Base-by-base conservation (phyloP, 345 rosid species). In the Leavenworthia alabamica region DNA sequence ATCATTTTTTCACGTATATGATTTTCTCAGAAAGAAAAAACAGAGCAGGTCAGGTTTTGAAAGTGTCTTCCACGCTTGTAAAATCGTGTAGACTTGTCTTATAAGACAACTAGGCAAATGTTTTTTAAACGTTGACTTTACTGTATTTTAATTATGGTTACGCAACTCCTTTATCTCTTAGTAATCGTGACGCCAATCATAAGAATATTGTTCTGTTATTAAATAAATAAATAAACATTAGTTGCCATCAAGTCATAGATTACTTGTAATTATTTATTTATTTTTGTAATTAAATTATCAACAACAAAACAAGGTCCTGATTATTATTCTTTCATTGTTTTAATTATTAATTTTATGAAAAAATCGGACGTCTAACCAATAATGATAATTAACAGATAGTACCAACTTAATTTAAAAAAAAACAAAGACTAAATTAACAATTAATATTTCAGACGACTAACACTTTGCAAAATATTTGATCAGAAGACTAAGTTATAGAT, bases 41-140 rank as follows among this genome's bases (percentile, higher is more conserved):
- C 62, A 55, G 35, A 46, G 57, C 17, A 23, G n/a, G n/a, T n/a
- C 17, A 55, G 29, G 12, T 53, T 54, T 62, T 64, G 70, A 71
- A 71, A 64, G 42, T 56, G 56, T 71, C 66, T 63, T 55, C 22
- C 6, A 42, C 5, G 13, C 3, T 54, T 11, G 57, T 56, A 60
- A 49, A 60, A 57, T 71, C 66, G 65, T 71, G 70, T 40, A 57
- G 70, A 71, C 70, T 71, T 71, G 75, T 56, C 60, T 48, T 36
- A 32, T 55, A 64, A 63, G 70, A 32, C 65, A 33, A 41, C 54
- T 71, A 33, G 33, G 40, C 12, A 13, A 33, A 59, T 67, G 66
- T 49, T 31, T 41, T 22, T 32, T 37, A 45, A 70, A 37, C 68
- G 56, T 60, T 68, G 68, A 70, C 68, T 60, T 68, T 68, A 70